A percentile compares a stretch with the other conserved stretches of the same genome.
phyloP scores from a whole-genome alignment of 306 rosid species.

The Mimosa pudica region DNA sequence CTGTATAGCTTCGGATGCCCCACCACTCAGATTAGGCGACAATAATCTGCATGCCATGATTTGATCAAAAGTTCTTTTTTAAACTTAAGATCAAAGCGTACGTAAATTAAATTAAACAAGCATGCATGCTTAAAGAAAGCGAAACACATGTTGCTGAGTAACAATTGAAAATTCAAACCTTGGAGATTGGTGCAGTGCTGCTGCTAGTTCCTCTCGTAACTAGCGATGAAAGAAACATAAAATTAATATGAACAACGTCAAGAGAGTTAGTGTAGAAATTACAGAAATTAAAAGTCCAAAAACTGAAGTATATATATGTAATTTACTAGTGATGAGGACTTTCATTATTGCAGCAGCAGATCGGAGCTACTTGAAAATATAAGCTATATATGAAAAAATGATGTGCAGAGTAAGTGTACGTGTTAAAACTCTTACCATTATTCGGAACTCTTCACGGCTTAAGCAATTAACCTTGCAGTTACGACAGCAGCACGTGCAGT shows the following conservation, averaged over 20 bases:
- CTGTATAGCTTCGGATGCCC: constrained; percentile 25
- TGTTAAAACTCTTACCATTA: not conserved
- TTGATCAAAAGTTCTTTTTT: not conserved
- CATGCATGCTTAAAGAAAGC: not conserved
- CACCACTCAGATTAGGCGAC: not conserved
- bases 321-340: too few species aligned
- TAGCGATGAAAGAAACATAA: constrained; percentile 11
- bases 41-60: not conserved
- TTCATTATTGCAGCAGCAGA: not conserved
- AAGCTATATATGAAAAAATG: too few species aligned
- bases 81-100: not conserved
- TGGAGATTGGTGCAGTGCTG: constrained; percentile 8
- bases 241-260: too few species aligned
- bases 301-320: not conserved
- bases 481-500: too few species aligned
- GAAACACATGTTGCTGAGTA: not conserved
- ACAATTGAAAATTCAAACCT: constrained; percentile 14
- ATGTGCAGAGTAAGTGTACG: not conserved
- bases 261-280: not conserved
- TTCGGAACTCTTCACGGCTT: not conserved
- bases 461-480: not conserved
- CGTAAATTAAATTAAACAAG: not conserved
- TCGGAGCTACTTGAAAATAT: too few species aligned
- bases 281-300: not conserved
- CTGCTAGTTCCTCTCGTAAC: constrained; percentile 36